phyloP scores from a whole-genome alignment of 306 rosid genomes.

The Malus fusca region DNA sequence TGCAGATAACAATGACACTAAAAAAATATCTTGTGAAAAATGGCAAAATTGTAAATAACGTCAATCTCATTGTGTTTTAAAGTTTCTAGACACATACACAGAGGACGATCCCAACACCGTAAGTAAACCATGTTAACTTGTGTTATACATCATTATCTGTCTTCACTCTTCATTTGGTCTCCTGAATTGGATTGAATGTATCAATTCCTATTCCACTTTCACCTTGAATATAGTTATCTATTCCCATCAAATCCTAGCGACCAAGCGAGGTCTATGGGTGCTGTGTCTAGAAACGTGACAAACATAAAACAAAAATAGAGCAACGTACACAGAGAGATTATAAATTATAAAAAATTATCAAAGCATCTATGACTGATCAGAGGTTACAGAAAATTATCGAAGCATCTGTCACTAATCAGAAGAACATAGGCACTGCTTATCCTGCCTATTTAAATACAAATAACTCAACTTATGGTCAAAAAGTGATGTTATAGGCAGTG shows the following conservation, averaged over 20 bases:
- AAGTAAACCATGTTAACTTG: too few relatives aligned
- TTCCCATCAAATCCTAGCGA: background rate
- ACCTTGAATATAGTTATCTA: background rate
- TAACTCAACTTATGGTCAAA: conserved; percentile 15
- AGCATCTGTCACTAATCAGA: conserved; percentile 2
- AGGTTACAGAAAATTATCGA: background rate
- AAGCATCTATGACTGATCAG: background rate
- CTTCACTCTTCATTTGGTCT: background rate
- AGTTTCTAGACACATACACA: too few relatives aligned
- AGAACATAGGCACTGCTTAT: conserved; percentile 1
- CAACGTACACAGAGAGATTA: background rate
- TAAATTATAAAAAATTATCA: background rate
- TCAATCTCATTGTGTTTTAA: background rate
- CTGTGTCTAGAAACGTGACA: background rate
- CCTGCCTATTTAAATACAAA: conserved; percentile 37
- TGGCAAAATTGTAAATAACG: background rate
- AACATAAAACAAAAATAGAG: too few relatives aligned
- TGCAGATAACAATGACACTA: background rate
- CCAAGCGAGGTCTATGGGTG: background rate
- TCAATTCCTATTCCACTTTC: background rate
- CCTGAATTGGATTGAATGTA: background rate
- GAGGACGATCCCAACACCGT: too few relatives aligned
- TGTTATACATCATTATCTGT: too few relatives aligned
- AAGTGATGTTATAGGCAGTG: conserved; percentile 26
- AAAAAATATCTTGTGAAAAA: background rate